phyloP scores from a whole-genome alignment of 2,329 filamentous ascomycete genomes.

The Exophiala xenobiotica region DNA sequence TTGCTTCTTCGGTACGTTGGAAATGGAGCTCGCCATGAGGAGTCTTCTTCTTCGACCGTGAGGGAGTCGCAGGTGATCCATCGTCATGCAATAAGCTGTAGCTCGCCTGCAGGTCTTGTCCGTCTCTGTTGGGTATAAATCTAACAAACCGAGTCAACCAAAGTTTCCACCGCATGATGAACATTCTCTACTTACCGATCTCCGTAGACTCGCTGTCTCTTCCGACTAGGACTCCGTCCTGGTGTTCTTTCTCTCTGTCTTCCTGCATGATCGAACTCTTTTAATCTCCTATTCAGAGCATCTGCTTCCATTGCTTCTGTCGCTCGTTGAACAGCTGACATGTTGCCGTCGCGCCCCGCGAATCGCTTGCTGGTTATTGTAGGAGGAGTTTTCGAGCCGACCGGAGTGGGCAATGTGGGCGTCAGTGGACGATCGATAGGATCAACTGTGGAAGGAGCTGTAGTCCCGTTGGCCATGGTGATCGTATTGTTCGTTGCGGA shows the following conservation, averaged over 20 bases:
- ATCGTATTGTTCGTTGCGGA: constrained; percentile 1
- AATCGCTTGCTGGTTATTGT: constrained; percentile 52
- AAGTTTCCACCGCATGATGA: neutral
- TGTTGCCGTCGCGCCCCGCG: constrained; percentile 15
- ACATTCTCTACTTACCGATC: constrained; percentile 51
- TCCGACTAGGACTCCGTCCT: constrained; percentile 65
- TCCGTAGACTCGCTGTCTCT: constrained; percentile 66
- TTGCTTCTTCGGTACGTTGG: constrained; percentile 88
- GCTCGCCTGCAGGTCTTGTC: constrained; percentile 88
- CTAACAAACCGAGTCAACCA: constrained; percentile 47
- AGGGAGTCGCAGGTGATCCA: constrained; percentile 87
- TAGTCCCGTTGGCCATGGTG: constrained; percentile 24
- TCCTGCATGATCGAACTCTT: constrained; percentile 61
- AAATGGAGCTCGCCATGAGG: constrained; percentile 91
- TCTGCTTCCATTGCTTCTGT: constrained; percentile 59
- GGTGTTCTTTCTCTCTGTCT: constrained; percentile 61
- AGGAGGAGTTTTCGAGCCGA: constrained; percentile 60
- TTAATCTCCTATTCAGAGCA: constrained; percentile 60
- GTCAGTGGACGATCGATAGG: constrained; percentile 36
- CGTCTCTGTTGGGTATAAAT: constrained; percentile 92
- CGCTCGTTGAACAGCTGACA: constrained; percentile 33
- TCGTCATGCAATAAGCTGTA: constrained; percentile 91
- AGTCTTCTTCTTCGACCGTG: constrained; percentile 77
- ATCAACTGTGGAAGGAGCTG: constrained; percentile 11
- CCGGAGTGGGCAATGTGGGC: constrained; percentile 53